Evolutionary conservation across 345 rosid genomes (phyloP), one percentile per base, ranked within the genome.

Genomic region (Isatis tinctoria): DNA sequence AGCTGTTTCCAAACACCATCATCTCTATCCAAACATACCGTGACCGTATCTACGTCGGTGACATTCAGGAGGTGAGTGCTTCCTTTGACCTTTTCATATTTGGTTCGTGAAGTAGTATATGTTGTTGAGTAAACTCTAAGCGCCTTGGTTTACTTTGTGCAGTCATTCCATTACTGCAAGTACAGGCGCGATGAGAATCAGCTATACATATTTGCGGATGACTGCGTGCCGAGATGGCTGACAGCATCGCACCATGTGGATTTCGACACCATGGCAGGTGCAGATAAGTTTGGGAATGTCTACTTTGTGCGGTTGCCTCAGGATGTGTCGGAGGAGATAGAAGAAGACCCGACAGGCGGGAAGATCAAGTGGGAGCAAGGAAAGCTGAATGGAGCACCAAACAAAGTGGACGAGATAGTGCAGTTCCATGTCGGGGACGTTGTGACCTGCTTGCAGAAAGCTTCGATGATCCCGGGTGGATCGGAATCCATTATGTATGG

Each of bases 301-400:
- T 92, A 90, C 76, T 92, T 95, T 83, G 98, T 87, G 65, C 77
- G 96, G 43, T 75, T 92, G 40, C 88, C 97, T 1, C 99, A 95
- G 83, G 98, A 95, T 74, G 90, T 92, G 60, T 95, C 98, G 5
- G 97, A 92, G 76, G 99, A 95, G 82, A 87, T 95, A 45, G 98
- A 95, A 80, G 99, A 95, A 77, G 99, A 90, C 80, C 97, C 99
- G 22, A 92, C 97, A 10, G 98, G 98, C 37, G 96, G 98, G 71
- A 95, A 88, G 81, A 95, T 95, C 74, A 95, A 92, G 76, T 95
- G 99, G 99, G 99, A 92, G 82, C 98, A 92, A 74, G 98, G 99
- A 65, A 95, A 82, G 82, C 92, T 91, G 44, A 92, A 95, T 58
- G 98, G 99, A 80, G 98, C 99, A 37, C 97, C 98, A 4, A 89